Evolutionary conservation across 2,329 filamentous ascomycete species (phyloP).

Genomic region (Cladosporium sp.): DNA sequence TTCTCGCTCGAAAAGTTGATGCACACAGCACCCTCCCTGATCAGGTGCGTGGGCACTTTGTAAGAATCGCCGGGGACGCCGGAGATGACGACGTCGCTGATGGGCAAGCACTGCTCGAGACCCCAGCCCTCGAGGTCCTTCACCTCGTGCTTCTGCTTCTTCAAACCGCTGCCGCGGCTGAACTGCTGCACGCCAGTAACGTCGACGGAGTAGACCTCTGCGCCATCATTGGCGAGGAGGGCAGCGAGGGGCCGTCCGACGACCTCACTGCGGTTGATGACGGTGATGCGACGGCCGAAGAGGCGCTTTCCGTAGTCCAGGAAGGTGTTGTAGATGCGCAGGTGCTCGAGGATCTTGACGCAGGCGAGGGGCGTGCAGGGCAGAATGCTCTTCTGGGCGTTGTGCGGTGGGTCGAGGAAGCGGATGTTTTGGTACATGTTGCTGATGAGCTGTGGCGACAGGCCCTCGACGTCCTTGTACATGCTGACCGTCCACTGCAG

Average conservation of each 20-base stretch:
- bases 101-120: conserved; percentile 73
- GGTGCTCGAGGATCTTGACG: conserved; percentile 93
- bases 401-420: conserved; percentile 75
- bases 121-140: conserved; percentile 76
- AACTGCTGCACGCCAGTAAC: conserved; percentile 89
- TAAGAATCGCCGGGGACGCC: conserved; percentile 84
- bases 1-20: conserved; percentile 97
- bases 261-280: conserved; percentile 95
- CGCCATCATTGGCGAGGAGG: conserved; percentile 91
- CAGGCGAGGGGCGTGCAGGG: conserved; percentile 95
- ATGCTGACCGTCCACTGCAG: conserved; percentile 91
- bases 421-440: conserved; percentile 99
- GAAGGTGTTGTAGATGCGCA: conserved; percentile 95
- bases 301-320: conserved; percentile 88
- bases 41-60: conserved; percentile 80
- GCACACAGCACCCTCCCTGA: conserved; percentile 91
- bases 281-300: conserved; percentile 89
- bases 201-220: conserved; percentile 92
- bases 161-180: conserved; percentile 81
- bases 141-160: conserved; percentile 81
- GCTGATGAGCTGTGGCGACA: conserved; percentile 90
- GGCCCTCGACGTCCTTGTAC: conserved; percentile 90
- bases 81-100: conserved; percentile 92
- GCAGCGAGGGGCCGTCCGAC: conserved; percentile 91
- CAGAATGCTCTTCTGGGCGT: conserved; percentile 82